Evolutionary conservation across 2,329 filamentous ascomycete species (phyloP).

Genomic region (Alternaria ethzedia): DNA sequence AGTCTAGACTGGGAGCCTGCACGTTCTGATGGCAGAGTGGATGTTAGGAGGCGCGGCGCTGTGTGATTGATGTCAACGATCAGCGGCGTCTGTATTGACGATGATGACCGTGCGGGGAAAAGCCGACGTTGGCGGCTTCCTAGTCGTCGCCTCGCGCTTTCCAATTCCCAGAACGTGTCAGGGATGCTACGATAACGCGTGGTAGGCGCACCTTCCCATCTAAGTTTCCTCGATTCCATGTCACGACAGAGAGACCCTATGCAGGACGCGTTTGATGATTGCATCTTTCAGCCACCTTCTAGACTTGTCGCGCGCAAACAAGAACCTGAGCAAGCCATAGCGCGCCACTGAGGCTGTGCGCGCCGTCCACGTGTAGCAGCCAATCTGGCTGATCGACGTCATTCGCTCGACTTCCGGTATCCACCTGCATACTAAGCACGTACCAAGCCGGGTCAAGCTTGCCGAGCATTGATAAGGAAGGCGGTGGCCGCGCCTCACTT

Average conservation of each 20-base stretch:
- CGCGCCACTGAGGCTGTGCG: slow-evolving; percentile 14
- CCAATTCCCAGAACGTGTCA: neutral
- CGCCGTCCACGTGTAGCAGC: neutral
- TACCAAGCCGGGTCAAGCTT: slow-evolving; percentile 11
- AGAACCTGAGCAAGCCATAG: neutral
- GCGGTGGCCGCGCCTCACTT: slow-evolving; percentile 28
- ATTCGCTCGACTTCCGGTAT: slow-evolving; percentile 1
- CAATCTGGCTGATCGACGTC: slow-evolving; percentile 8
- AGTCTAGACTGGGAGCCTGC: neutral
- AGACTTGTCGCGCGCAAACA: neutral
- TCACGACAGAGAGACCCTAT: neutral
- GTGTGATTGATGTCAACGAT: neutral
- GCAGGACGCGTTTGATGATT: neutral
- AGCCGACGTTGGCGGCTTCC: neutral
- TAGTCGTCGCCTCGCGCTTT: slow-evolving; percentile 1
- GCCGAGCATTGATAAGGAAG: slow-evolving; percentile 26
- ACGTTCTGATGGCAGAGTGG: neutral
- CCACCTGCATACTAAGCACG: neutral
- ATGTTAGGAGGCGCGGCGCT: neutral
- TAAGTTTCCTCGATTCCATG: neutral
- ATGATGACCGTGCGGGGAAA: neutral
- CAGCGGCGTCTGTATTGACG: neutral
- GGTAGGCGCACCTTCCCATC: neutral
- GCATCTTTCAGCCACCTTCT: neutral
- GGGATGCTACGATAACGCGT: neutral